Evolutionary conservation across 768 basidiomycete species (phyloP).

Genomic region (Tubosaeta sp.): DNA sequence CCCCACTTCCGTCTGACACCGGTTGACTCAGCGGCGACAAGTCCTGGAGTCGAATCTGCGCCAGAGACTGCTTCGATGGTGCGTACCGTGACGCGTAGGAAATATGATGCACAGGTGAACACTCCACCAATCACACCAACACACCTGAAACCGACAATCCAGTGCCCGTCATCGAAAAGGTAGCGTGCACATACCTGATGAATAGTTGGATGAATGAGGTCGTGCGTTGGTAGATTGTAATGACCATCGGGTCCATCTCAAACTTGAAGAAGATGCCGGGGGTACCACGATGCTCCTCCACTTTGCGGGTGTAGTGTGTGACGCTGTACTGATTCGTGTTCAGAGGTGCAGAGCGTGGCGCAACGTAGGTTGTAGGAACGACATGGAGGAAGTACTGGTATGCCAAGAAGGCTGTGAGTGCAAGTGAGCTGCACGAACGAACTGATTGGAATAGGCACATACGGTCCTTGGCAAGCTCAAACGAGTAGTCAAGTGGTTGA

Average conservation of each 20-base stretch:
- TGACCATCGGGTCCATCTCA: slow-evolving; percentile 85
- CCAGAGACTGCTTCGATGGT: slow-evolving; percentile 64
- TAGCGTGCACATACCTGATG: slow-evolving; percentile 46
- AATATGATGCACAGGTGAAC: slow-evolving; percentile 81
- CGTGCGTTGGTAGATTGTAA: slow-evolving; percentile 87
- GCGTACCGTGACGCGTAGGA: slow-evolving; percentile 57
- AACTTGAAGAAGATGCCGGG: slow-evolving; percentile 99
- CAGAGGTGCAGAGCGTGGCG: slow-evolving; percentile 60
- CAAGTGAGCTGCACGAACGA: neutral
- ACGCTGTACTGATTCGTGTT: slow-evolving; percentile 89
- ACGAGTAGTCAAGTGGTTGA: slow-evolving; percentile 91
- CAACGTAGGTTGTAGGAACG: slow-evolving; percentile 91
- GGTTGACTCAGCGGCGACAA: slow-evolving; percentile 64
- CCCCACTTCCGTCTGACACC: slow-evolving; percentile 68
- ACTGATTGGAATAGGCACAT: slow-evolving; percentile 5
- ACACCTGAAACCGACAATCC: slow-evolving; percentile 37
- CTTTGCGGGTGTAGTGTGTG: slow-evolving; percentile 79
- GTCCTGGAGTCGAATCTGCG: slow-evolving; percentile 45
- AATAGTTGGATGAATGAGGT: slow-evolving; percentile 76
- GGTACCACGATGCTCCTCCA: slow-evolving; percentile 72
- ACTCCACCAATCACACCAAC: slow-evolving; percentile 94
- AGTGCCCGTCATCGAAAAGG: neutral
- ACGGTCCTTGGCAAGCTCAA: slow-evolving; percentile 70
- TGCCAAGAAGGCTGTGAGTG: slow-evolving; percentile 66
- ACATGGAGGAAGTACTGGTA: slow-evolving; percentile 96